A percentile compares a stretch with the other conserved stretches of the same genome.
Evolutionary conservation across 805 yeast species (phyloP).

Genomic region (Cyberlindnera veronae): DNA sequence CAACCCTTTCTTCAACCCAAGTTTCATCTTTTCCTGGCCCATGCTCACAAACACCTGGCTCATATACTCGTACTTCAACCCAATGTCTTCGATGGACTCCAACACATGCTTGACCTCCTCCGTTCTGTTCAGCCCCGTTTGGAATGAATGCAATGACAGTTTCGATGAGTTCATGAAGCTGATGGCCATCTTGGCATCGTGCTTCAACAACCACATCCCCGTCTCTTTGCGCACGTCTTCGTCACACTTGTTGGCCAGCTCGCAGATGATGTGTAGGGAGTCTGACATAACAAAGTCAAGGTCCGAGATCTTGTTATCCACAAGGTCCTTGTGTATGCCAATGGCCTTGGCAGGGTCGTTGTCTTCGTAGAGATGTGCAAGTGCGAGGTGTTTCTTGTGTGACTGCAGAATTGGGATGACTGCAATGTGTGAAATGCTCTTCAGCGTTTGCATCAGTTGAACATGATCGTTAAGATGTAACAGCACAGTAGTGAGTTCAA

Average conservation of each 20-base stretch:
- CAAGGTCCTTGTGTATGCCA: constrained; percentile 8
- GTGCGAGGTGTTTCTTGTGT: constrained; percentile 12
- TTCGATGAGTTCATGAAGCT: constrained; percentile 20
- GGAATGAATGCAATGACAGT: constrained; percentile 10
- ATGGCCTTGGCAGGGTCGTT: constrained; percentile 9
- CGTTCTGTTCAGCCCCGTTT: constrained; percentile 10
- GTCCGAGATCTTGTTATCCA: constrained; percentile 17
- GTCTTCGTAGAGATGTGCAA: constrained; percentile 11
- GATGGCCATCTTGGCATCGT: constrained; percentile 21
- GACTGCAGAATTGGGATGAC: constrained; percentile 10
- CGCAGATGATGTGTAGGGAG: constrained; percentile 13
- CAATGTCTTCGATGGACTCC: constrained; percentile 18
- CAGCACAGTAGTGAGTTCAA: constrained; percentile 18
- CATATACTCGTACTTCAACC: constrained; percentile 18
- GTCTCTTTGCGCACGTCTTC: constrained; percentile 14
- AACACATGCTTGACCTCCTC: constrained; percentile 18
- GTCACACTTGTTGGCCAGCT: constrained; percentile 10
- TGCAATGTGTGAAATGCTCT: constrained; percentile 4
- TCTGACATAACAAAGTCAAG: constrained; percentile 7
- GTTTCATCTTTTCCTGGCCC: constrained; percentile 18
- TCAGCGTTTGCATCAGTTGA: constrained; percentile 9
- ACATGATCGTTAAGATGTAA: constrained; percentile 11
- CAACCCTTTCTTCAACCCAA: constrained; percentile 14
- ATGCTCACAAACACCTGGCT: constrained; percentile 22
- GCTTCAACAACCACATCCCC: constrained; percentile 23